Evolutionary conservation across 2,329 filamentous ascomycete genomes (phyloP), one percentile per base, ranked within the genome.

Genomic region (Lasiodiplodia citricola): DNA sequence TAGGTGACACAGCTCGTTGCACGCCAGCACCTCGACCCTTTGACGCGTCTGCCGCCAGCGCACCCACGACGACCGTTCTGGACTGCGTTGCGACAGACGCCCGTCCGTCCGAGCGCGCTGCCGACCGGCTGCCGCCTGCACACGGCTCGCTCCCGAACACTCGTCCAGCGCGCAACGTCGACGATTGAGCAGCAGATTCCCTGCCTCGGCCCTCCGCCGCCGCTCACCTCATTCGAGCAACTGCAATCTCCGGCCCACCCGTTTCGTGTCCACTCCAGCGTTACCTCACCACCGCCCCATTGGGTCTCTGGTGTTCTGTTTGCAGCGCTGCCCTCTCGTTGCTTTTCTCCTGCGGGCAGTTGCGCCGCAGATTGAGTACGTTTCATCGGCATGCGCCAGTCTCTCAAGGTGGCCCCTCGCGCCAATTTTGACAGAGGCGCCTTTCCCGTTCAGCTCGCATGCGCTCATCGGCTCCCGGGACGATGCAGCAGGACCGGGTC

Each of bases 71-170:
- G 18, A 18, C 55, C 31, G 38, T 31, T 47, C 37, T 60, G 56
- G 38, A 44, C 28, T 25, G 38, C 14, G 25, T 14, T 50, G 58
- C 37, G 21, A 60, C 37, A 44, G 23, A 50, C 21, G 58, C 58
- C 58, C 58, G 58, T 44, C 56, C 37, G 56, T 10, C 56, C 56
- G 37, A 60, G 56, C 41, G 47, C 41, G 60, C 60, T 44, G 60
- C 58, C 41, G 58, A 31, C 58, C 58, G 58, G 58, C 41, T 8
- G 41, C 58, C 58, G 58, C 58, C 58, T 41, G 44, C 60, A 64
- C 60, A 52, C 60, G 60, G 60, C 60, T 64, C 60, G 60, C 44
- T 64, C 60, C 60, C 60, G 60, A 64, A 64, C 60, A 64, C 60
- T 64, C 60, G 60, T 64, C 60, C 47, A 47, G 60, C 60, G 60